Conservation (phyloP, 805 yeast genomes). For the Jamesozyma jinghongensis region DNA sequence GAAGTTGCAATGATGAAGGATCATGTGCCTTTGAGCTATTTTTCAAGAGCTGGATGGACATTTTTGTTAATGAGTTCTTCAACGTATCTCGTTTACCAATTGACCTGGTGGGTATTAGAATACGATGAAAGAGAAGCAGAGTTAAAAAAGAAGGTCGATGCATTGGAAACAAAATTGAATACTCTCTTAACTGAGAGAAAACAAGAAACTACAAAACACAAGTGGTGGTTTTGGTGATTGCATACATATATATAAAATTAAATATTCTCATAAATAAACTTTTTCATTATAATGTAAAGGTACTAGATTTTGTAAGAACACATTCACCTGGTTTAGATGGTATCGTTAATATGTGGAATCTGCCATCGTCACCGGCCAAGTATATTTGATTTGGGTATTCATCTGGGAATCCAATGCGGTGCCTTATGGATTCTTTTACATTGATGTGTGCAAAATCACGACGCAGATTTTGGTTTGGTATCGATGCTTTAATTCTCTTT, state of each 20-base stretch:
- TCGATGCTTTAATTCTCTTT: constrained; percentile 20
- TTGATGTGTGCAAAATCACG: constrained; percentile 26
- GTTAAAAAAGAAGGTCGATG: constrained; percentile 17
- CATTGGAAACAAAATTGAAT: background rate
- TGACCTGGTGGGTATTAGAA: constrained; percentile 26
- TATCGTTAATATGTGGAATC: constrained; percentile 19
- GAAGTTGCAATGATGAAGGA: constrained; percentile 9
- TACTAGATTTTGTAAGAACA: constrained; percentile 20
- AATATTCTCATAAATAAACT: background rate
- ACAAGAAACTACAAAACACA: background rate
- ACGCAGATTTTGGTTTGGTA: constrained; percentile 24
- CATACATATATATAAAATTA: background rate
- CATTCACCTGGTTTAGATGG: constrained; percentile 25
- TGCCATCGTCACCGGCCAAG: constrained; percentile 25
- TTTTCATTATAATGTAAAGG: constrained; percentile 2
- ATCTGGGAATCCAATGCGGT: constrained; percentile 26
- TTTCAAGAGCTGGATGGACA: constrained; percentile 25
- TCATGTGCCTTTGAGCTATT: constrained; percentile 14
- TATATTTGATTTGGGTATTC: constrained; percentile 25
- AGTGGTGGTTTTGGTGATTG: background rate
- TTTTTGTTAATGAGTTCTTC: constrained; percentile 27
- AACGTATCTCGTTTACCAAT: constrained; percentile 22
- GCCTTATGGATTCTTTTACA: constrained; percentile 13
- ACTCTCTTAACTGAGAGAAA: background rate
- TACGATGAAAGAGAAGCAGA: constrained; percentile 19